These are phyloP conservation scores for Trichosporon inkin DNA, from an alignment of 1,284 basidiomycete species.

Conservation along the genomic window DNA sequence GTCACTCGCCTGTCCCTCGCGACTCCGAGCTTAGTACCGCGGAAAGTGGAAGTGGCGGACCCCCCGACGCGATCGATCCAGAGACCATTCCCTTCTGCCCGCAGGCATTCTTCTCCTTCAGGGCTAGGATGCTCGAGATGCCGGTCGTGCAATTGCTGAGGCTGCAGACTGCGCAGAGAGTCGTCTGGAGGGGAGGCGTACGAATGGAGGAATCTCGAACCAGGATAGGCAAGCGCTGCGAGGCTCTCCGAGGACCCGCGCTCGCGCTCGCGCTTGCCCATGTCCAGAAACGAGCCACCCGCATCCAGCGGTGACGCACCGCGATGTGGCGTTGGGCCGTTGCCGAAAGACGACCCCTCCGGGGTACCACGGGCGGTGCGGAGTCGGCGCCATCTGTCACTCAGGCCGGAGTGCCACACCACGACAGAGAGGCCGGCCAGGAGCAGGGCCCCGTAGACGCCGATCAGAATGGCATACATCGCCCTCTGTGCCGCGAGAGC, in stretches of 20 bases:
- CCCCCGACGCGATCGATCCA: not conserved
- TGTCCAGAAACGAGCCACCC: not conserved
- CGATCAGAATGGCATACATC: slow-evolving; percentile 77
- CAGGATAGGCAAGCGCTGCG: too few relatives aligned
- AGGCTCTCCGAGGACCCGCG: too few relatives aligned
- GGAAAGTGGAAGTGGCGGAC: not conserved
- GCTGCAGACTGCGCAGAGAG: too few relatives aligned
- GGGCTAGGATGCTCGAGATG: not conserved
- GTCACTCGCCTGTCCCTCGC: not conserved
- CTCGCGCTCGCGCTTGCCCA: not conserved
- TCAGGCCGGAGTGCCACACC: slow-evolving; percentile 40
- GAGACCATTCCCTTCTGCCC: not conserved
- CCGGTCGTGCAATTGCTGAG: too few relatives aligned
- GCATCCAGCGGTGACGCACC: not conserved
- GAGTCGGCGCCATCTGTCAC: slow-evolving; percentile 18
- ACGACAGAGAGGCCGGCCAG: slow-evolving; percentile 40
- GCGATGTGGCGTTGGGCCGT: not conserved
- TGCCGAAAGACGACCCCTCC: not conserved
- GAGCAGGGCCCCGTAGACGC: slow-evolving; percentile 59
- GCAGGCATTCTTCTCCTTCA: not conserved
- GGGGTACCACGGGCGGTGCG: not conserved
- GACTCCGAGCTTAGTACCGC: not conserved
- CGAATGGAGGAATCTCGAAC: too few relatives aligned
- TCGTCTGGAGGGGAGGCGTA: too few relatives aligned
- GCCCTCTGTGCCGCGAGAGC: slow-evolving; percentile 72